A percentile compares a stretch with the other conserved stretches of the same genome.
Conservation (phyloP, 352 stramenopile species). For the Globisporangium iwayamae region DNA sequence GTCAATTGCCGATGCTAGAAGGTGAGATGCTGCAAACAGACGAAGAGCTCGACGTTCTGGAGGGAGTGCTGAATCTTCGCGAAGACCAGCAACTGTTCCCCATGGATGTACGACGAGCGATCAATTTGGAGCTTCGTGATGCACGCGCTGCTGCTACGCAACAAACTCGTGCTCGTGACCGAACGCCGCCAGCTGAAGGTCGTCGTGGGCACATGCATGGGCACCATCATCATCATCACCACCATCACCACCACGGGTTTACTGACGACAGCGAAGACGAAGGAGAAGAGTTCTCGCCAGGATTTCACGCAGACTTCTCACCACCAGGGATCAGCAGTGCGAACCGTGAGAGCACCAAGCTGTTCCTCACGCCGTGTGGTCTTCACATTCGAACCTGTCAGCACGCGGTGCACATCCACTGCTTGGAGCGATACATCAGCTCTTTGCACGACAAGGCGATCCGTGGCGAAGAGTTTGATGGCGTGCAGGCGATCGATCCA, state of each 20-base stretch:
- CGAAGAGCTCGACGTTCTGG: constrained; percentile 64
- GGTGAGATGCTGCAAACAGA: constrained; percentile 59
- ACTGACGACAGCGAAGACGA: constrained; percentile 52
- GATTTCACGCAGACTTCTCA: constrained; percentile 36
- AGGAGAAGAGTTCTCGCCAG: constrained; percentile 41
- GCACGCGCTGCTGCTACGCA: constrained; percentile 30
- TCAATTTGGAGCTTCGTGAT: constrained; percentile 33
- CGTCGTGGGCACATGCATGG: constrained; percentile 18
- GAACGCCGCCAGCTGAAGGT: constrained; percentile 14
- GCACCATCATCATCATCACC: constrained; percentile 20
- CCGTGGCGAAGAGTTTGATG: constrained; percentile 86
- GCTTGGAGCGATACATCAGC: constrained; percentile 81
- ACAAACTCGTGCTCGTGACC: constrained; percentile 16
- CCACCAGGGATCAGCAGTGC: constrained; percentile 42
- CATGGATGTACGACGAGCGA: constrained; percentile 42
- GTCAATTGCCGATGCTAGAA: constrained; percentile 49
- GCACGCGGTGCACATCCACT: constrained; percentile 85
- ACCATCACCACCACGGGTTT: constrained; percentile 30
- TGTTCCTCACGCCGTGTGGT: constrained; percentile 75
- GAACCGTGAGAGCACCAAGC: constrained; percentile 49
- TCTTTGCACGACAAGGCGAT: constrained; percentile 86
- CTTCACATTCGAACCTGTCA: constrained; percentile 85
- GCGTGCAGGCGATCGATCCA: constrained; percentile 83
- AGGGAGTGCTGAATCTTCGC: constrained; percentile 60
- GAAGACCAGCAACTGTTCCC: constrained; percentile 59